Conservation (phyloP, 495 filamentous ascomycete genomes). For the Arthonia radiata region DNA sequence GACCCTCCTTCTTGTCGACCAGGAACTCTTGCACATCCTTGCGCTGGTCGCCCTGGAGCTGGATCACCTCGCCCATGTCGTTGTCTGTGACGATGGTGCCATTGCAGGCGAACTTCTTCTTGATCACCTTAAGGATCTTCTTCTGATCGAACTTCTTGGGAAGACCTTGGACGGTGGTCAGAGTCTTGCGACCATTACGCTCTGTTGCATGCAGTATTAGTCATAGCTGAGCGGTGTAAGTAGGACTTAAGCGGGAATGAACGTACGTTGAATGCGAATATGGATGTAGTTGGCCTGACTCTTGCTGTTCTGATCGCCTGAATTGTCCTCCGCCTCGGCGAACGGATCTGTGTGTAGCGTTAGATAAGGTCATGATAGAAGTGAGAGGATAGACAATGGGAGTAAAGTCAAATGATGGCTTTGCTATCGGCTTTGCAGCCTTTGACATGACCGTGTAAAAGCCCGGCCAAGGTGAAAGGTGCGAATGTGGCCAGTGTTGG, state of each 20-base stretch:
- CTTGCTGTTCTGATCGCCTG: slow-evolving; percentile 72
- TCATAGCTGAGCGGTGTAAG: background rate
- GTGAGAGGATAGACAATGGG: background rate
- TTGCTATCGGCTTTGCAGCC: background rate
- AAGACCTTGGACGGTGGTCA: slow-evolving; percentile 97
- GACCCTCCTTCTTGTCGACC: slow-evolving; percentile 76
- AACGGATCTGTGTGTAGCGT: slow-evolving; percentile 61
- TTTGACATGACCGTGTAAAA: background rate
- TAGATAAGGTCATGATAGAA: background rate
- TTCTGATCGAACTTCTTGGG: slow-evolving; percentile 97
- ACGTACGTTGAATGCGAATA: slow-evolving; percentile 98
- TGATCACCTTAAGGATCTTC: slow-evolving; percentile 99
- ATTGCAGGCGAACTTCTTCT: slow-evolving; percentile 99
- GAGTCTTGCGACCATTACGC: slow-evolving; percentile 99
- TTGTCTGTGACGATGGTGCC: slow-evolving; percentile 93
- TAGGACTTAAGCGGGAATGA: slow-evolving; percentile 2
- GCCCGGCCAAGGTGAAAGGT: background rate
- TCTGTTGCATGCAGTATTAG: slow-evolving; percentile 28
- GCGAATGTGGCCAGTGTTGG: background rate
- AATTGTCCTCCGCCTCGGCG: slow-evolving; percentile 99
- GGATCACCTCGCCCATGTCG: slow-evolving; percentile 99
- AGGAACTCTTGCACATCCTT: slow-evolving; percentile 97
- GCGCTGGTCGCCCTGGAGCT: slow-evolving; percentile 96
- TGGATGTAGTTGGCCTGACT: slow-evolving; percentile 98
- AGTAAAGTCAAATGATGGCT: background rate